phyloP scores from a whole-genome alignment of 331 rosid genomes.

The Pyrus hybrid region DNA sequence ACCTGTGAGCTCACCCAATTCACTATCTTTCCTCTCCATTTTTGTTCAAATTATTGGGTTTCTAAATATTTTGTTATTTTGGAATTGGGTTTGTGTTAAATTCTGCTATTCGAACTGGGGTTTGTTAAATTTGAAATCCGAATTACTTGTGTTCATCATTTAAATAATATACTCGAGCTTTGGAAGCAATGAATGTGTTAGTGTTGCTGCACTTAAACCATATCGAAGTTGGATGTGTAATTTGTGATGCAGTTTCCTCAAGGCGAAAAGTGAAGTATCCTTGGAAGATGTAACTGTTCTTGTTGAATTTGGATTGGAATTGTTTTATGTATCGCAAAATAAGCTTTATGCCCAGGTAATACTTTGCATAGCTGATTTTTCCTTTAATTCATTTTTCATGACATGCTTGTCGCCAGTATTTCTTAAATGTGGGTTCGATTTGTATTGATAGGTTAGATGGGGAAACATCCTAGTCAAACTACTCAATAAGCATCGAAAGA shows the following conservation, averaged over 20 bases:
- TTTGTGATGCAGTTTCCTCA: slow-evolving; percentile 57
- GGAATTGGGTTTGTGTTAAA: neutral
- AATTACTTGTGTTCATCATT: neutral
- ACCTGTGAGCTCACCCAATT: slow-evolving; percentile 53
- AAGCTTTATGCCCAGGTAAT: slow-evolving; percentile 92
- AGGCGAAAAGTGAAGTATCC: slow-evolving; percentile 87
- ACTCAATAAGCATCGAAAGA: slow-evolving; percentile 78
- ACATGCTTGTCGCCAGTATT: neutral
- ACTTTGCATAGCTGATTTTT: slow-evolving; percentile 17
- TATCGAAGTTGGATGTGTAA: neutral
- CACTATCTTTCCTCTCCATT: neutral
- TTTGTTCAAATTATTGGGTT: neutral
- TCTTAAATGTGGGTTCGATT: slow-evolving; percentile 26
- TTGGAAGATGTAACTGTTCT: slow-evolving; percentile 68
- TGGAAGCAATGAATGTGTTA: neutral
- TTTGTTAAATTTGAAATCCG: neutral
- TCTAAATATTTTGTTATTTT: neutral
- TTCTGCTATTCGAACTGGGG: neutral
- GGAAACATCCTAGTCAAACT: slow-evolving; percentile 78
- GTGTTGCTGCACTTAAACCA: neutral
- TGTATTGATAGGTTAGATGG: slow-evolving; percentile 90
- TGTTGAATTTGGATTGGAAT: slow-evolving; percentile 58
- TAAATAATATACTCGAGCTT: neutral
- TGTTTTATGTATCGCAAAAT: slow-evolving; percentile 56
- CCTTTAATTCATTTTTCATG: neutral